These are phyloP conservation scores for Boletus rex-veris DNA, from an alignment of 768 basidiomycete genomes.

Conservation along the genomic window DNA sequence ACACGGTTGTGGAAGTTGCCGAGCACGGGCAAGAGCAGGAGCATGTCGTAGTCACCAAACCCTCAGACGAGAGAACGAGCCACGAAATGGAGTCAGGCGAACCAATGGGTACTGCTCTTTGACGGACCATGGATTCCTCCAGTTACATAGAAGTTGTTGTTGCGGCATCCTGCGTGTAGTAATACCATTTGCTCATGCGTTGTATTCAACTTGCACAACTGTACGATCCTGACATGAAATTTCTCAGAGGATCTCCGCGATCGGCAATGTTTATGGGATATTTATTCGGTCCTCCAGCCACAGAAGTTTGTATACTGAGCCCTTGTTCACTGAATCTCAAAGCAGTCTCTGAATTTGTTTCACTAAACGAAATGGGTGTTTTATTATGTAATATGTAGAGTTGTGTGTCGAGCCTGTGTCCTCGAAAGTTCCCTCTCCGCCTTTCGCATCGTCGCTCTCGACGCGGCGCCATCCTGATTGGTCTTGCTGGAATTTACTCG, in stretches of 20 bases:
- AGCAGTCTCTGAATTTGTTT: not conserved
- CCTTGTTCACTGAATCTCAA: too few relatives aligned
- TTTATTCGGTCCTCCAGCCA: too few relatives aligned
- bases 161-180: too few relatives aligned
- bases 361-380: not conserved
- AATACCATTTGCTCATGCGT: not conserved
- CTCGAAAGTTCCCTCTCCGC: conserved; percentile 17
- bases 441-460: conserved; percentile 11
- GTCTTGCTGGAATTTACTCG: conserved; percentile 2
- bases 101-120: conserved; percentile 30
- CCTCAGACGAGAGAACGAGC: conserved; percentile 4
- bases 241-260: too few relatives aligned
- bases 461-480: not conserved
- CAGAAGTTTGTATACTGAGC: too few relatives aligned
- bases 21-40: conserved; percentile 21
- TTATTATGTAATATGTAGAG: conserved; percentile 22
- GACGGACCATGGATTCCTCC: conserved; percentile 4
- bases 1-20: conserved; percentile 25
- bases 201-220: too few relatives aligned
- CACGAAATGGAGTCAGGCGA: conserved; percentile 16
- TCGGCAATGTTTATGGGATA: too few relatives aligned
- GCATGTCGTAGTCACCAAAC: conserved; percentile 3
- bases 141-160: not conserved
- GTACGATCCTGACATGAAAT: too few relatives aligned
- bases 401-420: not conserved